Conservation (phyloP, 2,329 filamentous ascomycete species). For the Iodosphaeria phyllophila region DNA sequence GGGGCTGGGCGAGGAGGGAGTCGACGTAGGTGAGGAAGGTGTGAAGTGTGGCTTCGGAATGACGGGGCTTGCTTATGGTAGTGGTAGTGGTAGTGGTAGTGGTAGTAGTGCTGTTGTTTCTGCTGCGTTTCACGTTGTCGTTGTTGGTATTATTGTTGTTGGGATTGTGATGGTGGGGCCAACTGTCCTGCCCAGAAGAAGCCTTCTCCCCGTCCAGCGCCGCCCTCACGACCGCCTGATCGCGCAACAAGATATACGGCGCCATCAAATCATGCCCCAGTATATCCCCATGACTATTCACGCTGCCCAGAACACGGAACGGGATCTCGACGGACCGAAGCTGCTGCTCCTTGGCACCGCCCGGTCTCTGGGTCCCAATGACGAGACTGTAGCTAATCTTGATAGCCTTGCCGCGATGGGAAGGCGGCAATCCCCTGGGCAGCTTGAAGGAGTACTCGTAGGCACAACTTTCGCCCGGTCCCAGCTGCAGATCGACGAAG, state of each 20-base stretch:
- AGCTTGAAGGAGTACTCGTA: slow-evolving; percentile 78
- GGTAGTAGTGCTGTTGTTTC: too few relatives aligned
- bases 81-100: too few relatives aligned
- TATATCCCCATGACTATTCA: slow-evolving; percentile 75
- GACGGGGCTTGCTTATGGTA: too few relatives aligned
- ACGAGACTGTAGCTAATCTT: slow-evolving; percentile 86
- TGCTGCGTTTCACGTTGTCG: slow-evolving; percentile 7
- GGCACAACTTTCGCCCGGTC: slow-evolving; percentile 71
- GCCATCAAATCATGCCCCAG: slow-evolving; percentile 88
- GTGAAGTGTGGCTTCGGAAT: slow-evolving; percentile 29
- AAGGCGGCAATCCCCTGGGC: slow-evolving; percentile 77
- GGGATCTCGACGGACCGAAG: slow-evolving; percentile 84
- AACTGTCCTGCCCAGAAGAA: too few relatives aligned
- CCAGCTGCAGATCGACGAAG: slow-evolving; percentile 80
- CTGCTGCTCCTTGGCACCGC: slow-evolving; percentile 59
- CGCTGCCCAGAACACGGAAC: slow-evolving; percentile 82
- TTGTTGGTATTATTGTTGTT: slow-evolving; percentile 15
- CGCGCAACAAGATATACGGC: slow-evolving; percentile 75
- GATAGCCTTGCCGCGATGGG: slow-evolving; percentile 77
- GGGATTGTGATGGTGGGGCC: too few relatives aligned
- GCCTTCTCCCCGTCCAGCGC: too few relatives aligned
- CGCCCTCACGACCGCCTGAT: slow-evolving; percentile 54
- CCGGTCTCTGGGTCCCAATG: slow-evolving; percentile 77
- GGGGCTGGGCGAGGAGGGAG: slow-evolving; percentile 44
- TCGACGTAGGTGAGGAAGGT: slow-evolving; percentile 66